Base-by-base conservation (phyloP, 1,284 basidiomycete species). In the Taiwanofungus camphoratus region DNA sequence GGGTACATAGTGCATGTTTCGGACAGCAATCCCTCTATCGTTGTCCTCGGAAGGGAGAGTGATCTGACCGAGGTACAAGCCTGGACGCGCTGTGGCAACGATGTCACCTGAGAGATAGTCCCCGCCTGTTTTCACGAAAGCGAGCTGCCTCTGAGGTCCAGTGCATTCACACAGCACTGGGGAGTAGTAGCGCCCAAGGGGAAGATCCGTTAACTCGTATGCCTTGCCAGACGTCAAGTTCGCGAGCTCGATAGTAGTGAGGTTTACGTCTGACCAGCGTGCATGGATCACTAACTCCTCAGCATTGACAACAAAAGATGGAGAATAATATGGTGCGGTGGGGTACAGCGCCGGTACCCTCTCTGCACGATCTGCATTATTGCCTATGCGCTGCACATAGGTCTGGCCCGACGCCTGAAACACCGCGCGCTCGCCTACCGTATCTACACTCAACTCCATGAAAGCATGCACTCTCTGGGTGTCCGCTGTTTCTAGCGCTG, bases 171-270 rank as follows among this genome's bases (percentile, higher is more conserved):
- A 82, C 13, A 84, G 53, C 0, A 75, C 56, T 0, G 82, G 77
- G 4, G 72, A 71, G 54, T 76, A 74, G 57, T 84, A 86, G 36
- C 84, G 70, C 0, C 83, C 83, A 26, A 76, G 55, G 0, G 82
- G 79, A 20, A 84, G 61, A 13, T 76, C 79, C 7, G 59, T 60
- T 20, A 86, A 45, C 43, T 77, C 72, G 52, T 73, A 70, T 0
- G 69, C 70, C 4, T 55, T 52, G 2, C 66, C 69, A 2, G 70
- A 64, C 6, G 59, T 56, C 5, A 82, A 44, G 53, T 84, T 68
- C 3, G 79, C 76, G 23, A 87, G 50, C 60, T 87, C 83, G 50
- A 87, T 74, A 5, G 74, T 69, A 2, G 79, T 76, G 57, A 83
- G 82, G 45, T 70, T 59, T 3, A 64, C 65, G 52, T 85, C 72